Conservation (phyloP, 768 basidiomycete genomes). For the Lenzites betulinus region DNA sequence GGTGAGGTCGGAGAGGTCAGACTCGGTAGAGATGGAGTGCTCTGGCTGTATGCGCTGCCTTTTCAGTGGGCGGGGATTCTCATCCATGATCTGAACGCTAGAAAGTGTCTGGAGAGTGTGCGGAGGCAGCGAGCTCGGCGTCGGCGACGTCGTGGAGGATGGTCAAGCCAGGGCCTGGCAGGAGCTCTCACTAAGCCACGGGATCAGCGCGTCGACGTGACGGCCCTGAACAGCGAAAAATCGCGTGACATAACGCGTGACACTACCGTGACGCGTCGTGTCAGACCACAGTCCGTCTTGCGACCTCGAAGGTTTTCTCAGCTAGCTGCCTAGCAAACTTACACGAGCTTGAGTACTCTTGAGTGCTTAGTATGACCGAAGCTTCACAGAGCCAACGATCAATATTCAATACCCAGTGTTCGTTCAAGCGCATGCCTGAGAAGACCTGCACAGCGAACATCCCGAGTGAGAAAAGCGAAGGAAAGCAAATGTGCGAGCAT, state of each 20-base stretch:
- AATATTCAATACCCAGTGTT: too few relatives aligned
- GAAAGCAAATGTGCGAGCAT: neutral
- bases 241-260: slow-evolving; percentile 7
- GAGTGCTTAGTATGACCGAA: too few relatives aligned
- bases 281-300: too few relatives aligned
- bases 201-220: neutral
- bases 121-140: neutral
- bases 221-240: neutral
- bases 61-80: slow-evolving; percentile 14
- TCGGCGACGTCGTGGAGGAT: neutral
- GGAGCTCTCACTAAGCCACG: neutral
- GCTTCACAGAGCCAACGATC: too few relatives aligned
- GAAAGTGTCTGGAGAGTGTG: too few relatives aligned
- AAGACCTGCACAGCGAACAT: too few relatives aligned
- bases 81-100: neutral
- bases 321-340: too few relatives aligned
- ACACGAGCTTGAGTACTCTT: too few relatives aligned
- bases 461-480: too few relatives aligned
- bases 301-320: too few relatives aligned
- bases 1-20: slow-evolving; percentile 11
- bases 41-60: slow-evolving; percentile 22
- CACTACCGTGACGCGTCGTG: neutral
- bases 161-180: neutral
- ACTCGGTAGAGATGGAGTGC: neutral
- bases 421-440: too few relatives aligned